Evolutionary conservation across 805 yeast species (phyloP).

Genomic region (Yarrowia hollandica): DNA sequence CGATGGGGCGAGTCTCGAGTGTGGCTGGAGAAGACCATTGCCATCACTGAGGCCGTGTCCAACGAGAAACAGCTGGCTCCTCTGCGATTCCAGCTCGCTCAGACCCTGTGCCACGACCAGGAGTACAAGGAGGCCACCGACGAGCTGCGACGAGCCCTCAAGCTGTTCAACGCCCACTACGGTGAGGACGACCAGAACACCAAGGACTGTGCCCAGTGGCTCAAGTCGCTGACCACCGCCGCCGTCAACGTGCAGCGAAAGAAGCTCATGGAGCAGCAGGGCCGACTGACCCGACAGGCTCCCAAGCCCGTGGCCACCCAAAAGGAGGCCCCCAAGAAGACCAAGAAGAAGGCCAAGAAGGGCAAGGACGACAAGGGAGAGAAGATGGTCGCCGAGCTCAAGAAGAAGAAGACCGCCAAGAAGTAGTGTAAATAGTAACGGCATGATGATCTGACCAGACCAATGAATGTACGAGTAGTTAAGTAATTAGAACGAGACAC

Average conservation of each 20-base stretch:
- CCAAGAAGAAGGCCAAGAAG: slow-evolving; percentile 44
- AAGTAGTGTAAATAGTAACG: slow-evolving; percentile 7
- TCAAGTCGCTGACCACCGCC: slow-evolving; percentile 54
- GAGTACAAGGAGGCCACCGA: slow-evolving; percentile 59
- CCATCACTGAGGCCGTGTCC: slow-evolving; percentile 55
- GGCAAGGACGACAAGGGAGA: slow-evolving; percentile 26
- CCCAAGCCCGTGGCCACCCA: slow-evolving; percentile 22
- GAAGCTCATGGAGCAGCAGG: slow-evolving; percentile 31
- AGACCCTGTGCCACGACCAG: slow-evolving; percentile 53
- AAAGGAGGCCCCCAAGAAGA: slow-evolving; percentile 37
- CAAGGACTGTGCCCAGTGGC: slow-evolving; percentile 66
- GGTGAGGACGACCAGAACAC: slow-evolving; percentile 72
- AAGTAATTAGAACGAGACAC: no score
- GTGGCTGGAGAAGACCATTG: slow-evolving; percentile 54
- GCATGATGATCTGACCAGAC: no score
- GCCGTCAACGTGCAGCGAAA: slow-evolving; percentile 50
- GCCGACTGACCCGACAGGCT: slow-evolving; percentile 4
- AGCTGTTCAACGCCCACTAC: slow-evolving; percentile 54
- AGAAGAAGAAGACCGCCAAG: slow-evolving; percentile 26
- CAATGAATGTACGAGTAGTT: no score
- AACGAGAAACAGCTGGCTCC: slow-evolving; percentile 63
- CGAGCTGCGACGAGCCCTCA: slow-evolving; percentile 56
- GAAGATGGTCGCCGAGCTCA: slow-evolving; percentile 27
- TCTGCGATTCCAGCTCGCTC: slow-evolving; percentile 68
- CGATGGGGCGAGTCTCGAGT: slow-evolving; percentile 51